Evolutionary conservation across 202 grass and related monocot species (phyloP), one percentile per base, ranked within the genome.

Genomic region (Carex arenaria): DNA sequence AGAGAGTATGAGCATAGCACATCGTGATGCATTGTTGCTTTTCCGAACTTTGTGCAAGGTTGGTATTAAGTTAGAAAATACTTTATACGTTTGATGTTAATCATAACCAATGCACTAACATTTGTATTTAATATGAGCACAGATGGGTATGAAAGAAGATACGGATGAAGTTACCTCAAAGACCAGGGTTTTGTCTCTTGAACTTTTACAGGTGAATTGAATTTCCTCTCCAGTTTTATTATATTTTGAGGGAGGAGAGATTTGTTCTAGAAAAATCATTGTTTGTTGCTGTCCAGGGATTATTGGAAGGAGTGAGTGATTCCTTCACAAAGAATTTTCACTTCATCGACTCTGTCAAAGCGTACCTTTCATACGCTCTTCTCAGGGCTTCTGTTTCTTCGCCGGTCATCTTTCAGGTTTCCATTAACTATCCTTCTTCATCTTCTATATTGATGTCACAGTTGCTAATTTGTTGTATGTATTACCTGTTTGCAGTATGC

Each of bases 71-170:
- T 79, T 69, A 34, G 47, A 81, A 84, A 84, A 82, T 32, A 63
- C 83, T 88, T 59, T 51, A 22, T 7, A 31, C 87, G 30, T 59
- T 77, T 54, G 38, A n/a, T 59, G 73, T 30, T 57, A 77, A 38
- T 7, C 28, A 57, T 54, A 54, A n/a, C 73, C 73, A 77, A 57
- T 77, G 30, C 51, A 30, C 28, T 77, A 57, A 77, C 52, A 31
- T 22, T 23, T 32, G 73, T 38, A 53, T 59, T 36, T 34, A 53
- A 56, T 59, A 36, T 77, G 73, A 77, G 28, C 28, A 47, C 80
- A 99, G 96, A 99, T 99, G 96, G 89, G 93, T 70, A 99, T 99
- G 96, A 99, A 99, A 88, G 96, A 99, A 92, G 96, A 99, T 89
- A 92, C 76, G 28, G 96, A 99, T 18, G 96, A 99, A 23, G 89